Base-by-base conservation (phyloP, 495 filamentous ascomycete genomes). In the Trypethelium eluteriae region DNA sequence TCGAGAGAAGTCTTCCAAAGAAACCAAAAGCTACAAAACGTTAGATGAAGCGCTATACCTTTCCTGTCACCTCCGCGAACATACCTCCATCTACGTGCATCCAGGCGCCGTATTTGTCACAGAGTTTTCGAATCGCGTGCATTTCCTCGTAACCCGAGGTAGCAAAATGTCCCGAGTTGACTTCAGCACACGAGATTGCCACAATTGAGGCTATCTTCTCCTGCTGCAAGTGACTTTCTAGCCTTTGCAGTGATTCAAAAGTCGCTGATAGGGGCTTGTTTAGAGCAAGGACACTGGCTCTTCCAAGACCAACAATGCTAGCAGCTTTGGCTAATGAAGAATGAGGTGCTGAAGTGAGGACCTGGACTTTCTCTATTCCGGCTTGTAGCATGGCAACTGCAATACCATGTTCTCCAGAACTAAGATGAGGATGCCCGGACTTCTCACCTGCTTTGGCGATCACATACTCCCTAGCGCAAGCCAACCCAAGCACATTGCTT, bases 81-180 rank as follows among this genome's bases (percentile, higher is more conserved):
- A 14, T 14, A 59, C 53, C 53, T 59, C 88, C 93, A 72, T 97
- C 93, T 36, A 92, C 88, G 76, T 98, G 93, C 32, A 98, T 77
- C 93, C 93, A 98, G 2, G 89, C 87, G 7, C 83, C 83, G 73
- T 93, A 86, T 65, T 81, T 77, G 71, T 93, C 88, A 53, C 89
- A 92, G 35, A 96, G 71, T 1, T 75, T 74, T 68, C 92, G 81
- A 47, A 96, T 75, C 57, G 79, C 74, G 53, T 74, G 76, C 81
- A 96, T 84, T 12, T 91, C 84, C 16, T 77, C 76, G 11, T 79
- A 38, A 10, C 82, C 81, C 35, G 76, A 75, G 18, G 86, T 89
- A 2, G 89, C 90, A 76, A 94, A 97, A 6, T 83, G 79, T 1
- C 93, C 93, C 3, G 92, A 96, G 70, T 98, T 97, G 46, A 97